phyloP scores from a whole-genome alignment of 1,139 yeast species.

The Candida gigantensis region DNA sequence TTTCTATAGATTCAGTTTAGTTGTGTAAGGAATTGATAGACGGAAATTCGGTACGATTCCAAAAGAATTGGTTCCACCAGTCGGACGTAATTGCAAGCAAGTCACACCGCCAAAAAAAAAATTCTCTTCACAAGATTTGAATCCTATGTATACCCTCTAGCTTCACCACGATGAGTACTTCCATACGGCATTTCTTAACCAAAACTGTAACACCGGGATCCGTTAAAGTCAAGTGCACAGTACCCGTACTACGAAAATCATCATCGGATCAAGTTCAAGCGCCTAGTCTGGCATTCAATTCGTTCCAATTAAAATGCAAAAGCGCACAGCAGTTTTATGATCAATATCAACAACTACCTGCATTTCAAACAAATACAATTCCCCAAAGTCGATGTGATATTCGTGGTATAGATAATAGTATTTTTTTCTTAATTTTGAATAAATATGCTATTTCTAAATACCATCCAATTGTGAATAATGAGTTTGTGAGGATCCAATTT shows the following conservation, averaged over 20 bases:
- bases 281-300: conserved; percentile 1
- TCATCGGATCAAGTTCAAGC: not conserved
- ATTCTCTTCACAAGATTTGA: too few species aligned
- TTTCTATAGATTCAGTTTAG: too few species aligned
- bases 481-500: conserved; percentile 29
- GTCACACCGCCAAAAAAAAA: too few species aligned
- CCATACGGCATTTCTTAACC: not conserved
- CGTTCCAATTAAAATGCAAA: not conserved
- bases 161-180: not conserved
- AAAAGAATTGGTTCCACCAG: too few species aligned
- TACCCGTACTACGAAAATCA: too few species aligned
- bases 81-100: too few species aligned
- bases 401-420: conserved; percentile 35
- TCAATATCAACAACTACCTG: not conserved
- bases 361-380: conserved; percentile 15
- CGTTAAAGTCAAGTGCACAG: not conserved
- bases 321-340: conserved; percentile 1
- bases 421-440: conserved; percentile 15
- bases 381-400: conserved; percentile 37
- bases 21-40: too few species aligned
- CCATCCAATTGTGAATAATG: conserved; percentile 24
- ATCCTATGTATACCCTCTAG: not conserved
- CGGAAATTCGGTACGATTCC: too few species aligned
- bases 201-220: not conserved
- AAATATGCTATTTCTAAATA: conserved; percentile 18